Base-by-base conservation (phyloP, 2,329 filamentous ascomycete species). In the Dothidotthia symphoricarpi region DNA sequence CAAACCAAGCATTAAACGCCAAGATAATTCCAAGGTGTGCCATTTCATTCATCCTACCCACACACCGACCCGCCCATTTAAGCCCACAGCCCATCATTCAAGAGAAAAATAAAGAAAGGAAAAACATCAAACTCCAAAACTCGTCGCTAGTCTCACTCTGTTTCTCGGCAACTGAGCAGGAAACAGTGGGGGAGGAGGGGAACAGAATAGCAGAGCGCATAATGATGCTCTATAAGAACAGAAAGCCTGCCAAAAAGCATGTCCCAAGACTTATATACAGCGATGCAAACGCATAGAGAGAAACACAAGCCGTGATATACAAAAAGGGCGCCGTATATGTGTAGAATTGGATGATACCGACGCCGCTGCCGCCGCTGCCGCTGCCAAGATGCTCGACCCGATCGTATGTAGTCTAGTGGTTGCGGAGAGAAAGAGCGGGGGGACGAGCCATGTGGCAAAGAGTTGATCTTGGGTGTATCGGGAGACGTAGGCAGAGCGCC, bases 241-340 rank as follows among this genome's bases (percentile, higher is more conserved):
- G 29, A 29, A 39, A 15, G 24, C 41, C 33, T 31, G 34, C 27
- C 41, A 14, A 6, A 22, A 22, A 25, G 45, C 41, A 47, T 35
- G 28, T 31, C 16, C 33, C 24, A 45, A 44, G 41, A n/a, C n/a
- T 25, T 53, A 44, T 49, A 34, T 56, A 56, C 51, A 53, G 43
- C 40, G 36, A 53, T 55, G 53, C 47, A 53, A 41, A 41, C 36
- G 35, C 31, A 36, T 42, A 34, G 29, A 30, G 39, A 45, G 37
- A 44, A 39, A 42, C 33, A 49, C 33, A 52, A 47, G 49, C 50
- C 47, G 41, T 41, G 39, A 53, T 57, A 47, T 53, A 55, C 51
- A 57, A 47, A 42, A 22, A 22, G n/a, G 34, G 51, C 49, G 43
- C 43, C 44, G 36, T 45, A 47, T 43, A 51, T 49, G 44, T 47